phyloP scores from a whole-genome alignment of 2,329 filamentous ascomycete genomes.

The Pseudogymnoascus sp. region DNA sequence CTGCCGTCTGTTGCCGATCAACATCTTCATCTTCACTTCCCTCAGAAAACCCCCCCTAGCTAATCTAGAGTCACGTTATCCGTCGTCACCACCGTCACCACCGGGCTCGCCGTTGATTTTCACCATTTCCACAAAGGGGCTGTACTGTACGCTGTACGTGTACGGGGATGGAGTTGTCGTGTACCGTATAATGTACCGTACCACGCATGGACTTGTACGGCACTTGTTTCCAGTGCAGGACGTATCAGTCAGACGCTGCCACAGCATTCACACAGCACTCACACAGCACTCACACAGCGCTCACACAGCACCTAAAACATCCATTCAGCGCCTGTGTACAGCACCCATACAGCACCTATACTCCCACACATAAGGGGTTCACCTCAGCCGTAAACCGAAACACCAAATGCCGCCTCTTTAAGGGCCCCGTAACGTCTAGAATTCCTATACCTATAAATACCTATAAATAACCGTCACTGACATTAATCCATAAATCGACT shows the following conservation, averaged over 20 bases:
- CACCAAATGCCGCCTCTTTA: not conserved
- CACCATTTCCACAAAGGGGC: not conserved
- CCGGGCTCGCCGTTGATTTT: not conserved
- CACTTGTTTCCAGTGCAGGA: not conserved
- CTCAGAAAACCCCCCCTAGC: not conserved
- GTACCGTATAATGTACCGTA: conserved; percentile 1
- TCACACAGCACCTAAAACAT: too few species aligned
- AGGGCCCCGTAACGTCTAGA: not conserved
- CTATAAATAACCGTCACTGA: not conserved
- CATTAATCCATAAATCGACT: not conserved
- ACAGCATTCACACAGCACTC: not conserved
- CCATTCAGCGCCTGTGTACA: too few species aligned
- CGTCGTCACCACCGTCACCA: not conserved
- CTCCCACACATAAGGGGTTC: not conserved
- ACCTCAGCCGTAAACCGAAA: not conserved
- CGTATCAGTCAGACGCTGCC: not conserved
- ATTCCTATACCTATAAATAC: not conserved
- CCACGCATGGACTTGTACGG: not conserved
- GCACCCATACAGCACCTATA: too few species aligned
- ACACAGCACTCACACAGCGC: not conserved
- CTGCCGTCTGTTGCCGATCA: not conserved
- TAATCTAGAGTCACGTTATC: not conserved
- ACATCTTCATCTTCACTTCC: not conserved
- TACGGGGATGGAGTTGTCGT: not conserved
- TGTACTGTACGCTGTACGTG: not conserved